Percentiles rank a stretch among this genome's conserved stretches.
Evolutionary conservation across 345 rosid species (phyloP).

Genomic region (Sisymbrium irio): DNA sequence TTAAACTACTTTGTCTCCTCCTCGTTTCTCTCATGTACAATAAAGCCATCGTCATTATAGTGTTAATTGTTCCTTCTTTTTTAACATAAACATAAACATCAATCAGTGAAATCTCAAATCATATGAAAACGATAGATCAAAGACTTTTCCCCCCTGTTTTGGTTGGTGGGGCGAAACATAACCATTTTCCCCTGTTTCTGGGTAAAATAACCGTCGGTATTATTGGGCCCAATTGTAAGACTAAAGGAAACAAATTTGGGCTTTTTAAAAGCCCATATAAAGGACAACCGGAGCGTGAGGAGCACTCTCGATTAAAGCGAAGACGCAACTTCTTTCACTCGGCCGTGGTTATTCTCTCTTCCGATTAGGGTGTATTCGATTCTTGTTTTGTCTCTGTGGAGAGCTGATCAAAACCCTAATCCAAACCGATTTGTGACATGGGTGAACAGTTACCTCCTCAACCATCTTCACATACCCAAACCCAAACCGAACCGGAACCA

Average conservation of each 20-base stretch:
- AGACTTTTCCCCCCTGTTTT: neutral
- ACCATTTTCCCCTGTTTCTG: no score
- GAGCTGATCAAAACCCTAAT: slow-evolving; percentile 9
- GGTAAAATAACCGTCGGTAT: neutral
- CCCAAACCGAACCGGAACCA: slow-evolving; percentile 38
- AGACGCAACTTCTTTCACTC: slow-evolving; percentile 12
- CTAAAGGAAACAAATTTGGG: neutral
- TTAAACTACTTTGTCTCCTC: neutral
- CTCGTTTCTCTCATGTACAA: slow-evolving; percentile 19
- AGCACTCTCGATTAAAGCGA: neutral
- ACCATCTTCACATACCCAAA: slow-evolving; percentile 38
- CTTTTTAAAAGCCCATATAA: neutral
- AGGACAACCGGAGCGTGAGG: slow-evolving; percentile 23
- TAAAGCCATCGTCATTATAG: neutral
- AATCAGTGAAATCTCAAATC: neutral
- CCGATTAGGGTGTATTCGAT: slow-evolving; percentile 13
- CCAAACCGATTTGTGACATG: slow-evolving; percentile 42
- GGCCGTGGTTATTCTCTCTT: slow-evolving; percentile 27
- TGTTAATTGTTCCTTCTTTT: neutral
- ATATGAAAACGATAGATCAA: neutral
- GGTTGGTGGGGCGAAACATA: no score
- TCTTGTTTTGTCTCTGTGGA: slow-evolving; percentile 12
- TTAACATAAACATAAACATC: neutral
- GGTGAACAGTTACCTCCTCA: slow-evolving; percentile 61
- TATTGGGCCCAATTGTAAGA: neutral